Conservation (phyloP, 1,284 basidiomycete species). For the Trichosporon sp. region DNA sequence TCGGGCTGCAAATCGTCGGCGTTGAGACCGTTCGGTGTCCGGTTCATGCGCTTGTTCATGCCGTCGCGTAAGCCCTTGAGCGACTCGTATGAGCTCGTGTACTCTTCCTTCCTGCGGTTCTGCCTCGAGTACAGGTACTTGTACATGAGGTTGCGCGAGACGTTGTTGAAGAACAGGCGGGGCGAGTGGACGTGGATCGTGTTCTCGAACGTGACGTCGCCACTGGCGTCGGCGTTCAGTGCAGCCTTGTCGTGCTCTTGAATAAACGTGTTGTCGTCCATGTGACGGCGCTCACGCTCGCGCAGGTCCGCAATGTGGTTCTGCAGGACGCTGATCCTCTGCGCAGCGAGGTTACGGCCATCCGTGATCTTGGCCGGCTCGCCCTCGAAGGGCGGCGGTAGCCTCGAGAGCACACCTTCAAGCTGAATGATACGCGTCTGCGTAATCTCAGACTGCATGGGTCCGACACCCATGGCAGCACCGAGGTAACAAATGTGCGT, state of each 20-base stretch:
- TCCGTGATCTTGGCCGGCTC: slow-evolving; percentile 24
- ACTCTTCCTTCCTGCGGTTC: slow-evolving; percentile 74
- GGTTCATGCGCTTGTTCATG: slow-evolving; percentile 33
- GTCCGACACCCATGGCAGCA: slow-evolving; percentile 64
- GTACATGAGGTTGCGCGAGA: slow-evolving; percentile 77
- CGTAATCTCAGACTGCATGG: slow-evolving; percentile 71
- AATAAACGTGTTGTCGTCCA: slow-evolving; percentile 45
- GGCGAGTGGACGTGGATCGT: slow-evolving; percentile 90
- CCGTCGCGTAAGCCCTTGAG: slow-evolving; percentile 49
- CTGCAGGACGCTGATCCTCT: slow-evolving; percentile 39
- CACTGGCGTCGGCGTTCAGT: slow-evolving; percentile 13
- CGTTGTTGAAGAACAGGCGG: slow-evolving; percentile 76
- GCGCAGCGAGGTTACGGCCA: slow-evolving; percentile 20
- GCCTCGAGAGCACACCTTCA: slow-evolving; percentile 28
- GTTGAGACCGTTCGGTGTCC: slow-evolving; percentile 31
- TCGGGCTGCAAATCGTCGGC: slow-evolving; percentile 24
- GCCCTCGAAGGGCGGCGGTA: not conserved
- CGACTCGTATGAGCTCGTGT: slow-evolving; percentile 82
- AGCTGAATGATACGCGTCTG: slow-evolving; percentile 59
- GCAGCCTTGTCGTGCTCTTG: slow-evolving; percentile 14
- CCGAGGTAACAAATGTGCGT: slow-evolving; percentile 85
- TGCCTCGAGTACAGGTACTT: slow-evolving; percentile 87
- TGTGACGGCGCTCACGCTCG: slow-evolving; percentile 38
- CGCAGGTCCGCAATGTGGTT: slow-evolving; percentile 41
- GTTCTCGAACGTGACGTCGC: slow-evolving; percentile 64